These are phyloP conservation scores for Cordyceps militaris DNA, from an alignment of 2,329 filamentous ascomycete species.

Conservation along the genomic window DNA sequence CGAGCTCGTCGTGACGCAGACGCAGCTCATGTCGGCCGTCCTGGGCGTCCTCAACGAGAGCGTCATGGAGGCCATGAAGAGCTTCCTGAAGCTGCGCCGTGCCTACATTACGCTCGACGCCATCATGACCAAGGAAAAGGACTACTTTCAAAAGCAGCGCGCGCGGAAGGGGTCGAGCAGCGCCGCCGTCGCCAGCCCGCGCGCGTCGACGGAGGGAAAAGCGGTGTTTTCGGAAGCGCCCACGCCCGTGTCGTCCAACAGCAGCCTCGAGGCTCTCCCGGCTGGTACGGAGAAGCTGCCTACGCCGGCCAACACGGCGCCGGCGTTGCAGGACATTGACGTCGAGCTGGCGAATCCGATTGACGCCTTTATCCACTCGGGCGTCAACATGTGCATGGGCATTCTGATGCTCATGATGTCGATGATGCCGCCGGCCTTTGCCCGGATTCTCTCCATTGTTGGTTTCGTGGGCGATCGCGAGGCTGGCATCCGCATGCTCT, in stretches of 20 bases:
- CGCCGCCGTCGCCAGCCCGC: background rate
- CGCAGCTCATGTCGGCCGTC: conserved; percentile 83
- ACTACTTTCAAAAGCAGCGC: conserved; percentile 29
- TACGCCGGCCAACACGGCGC: conserved; percentile 1
- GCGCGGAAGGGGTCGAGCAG: conserved; percentile 18
- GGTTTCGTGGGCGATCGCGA: conserved; percentile 87
- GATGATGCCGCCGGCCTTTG: conserved; percentile 85
- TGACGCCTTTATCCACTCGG: conserved; percentile 84
- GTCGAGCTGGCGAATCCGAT: conserved; percentile 49
- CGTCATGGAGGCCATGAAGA: conserved; percentile 80
- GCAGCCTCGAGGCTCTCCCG: conserved; percentile 26
- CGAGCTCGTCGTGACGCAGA: conserved; percentile 73
- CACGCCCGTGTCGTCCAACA: background rate
- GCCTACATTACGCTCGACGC: conserved; percentile 76
- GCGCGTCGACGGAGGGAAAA: background rate
- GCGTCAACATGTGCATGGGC: conserved; percentile 83
- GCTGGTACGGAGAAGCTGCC: conserved; percentile 35
- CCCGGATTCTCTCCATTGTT: conserved; percentile 76
- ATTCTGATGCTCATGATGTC: conserved; percentile 81
- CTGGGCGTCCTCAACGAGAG: conserved; percentile 88
- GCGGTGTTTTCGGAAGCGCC: conserved; percentile 27
- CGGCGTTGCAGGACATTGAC: conserved; percentile 11
- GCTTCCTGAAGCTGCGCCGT: conserved; percentile 88
- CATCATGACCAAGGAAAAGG: conserved; percentile 66
- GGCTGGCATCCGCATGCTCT: conserved; percentile 76